A percentile compares a stretch with the other conserved stretches of the same genome.
phyloP scores from a whole-genome alignment of 2,329 filamentous ascomycete genomes.

The Beauveria australis region DNA sequence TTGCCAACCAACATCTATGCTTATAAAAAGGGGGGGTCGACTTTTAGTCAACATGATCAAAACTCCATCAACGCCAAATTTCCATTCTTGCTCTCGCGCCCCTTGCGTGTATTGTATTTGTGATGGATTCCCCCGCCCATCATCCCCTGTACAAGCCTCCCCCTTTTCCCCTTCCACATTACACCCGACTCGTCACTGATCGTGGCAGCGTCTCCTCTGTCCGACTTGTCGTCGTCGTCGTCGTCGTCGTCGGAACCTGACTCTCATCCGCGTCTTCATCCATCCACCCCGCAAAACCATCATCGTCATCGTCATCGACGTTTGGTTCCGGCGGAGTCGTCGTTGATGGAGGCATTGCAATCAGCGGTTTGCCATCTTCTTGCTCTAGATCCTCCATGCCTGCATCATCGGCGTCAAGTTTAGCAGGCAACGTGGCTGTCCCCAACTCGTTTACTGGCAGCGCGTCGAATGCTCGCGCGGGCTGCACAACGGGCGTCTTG shows the following conservation, averaged over 20 bases:
- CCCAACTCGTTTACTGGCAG: background rate
- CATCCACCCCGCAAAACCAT: conserved; percentile 22
- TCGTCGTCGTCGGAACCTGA: conserved; percentile 15
- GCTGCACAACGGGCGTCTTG: background rate
- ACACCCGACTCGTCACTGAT: background rate
- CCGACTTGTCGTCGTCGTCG: background rate
- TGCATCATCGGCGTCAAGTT: background rate
- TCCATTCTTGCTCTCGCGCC: background rate
- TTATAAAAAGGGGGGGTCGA: too few relatives aligned
- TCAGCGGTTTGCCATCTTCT: background rate
- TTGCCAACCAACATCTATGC: too few relatives aligned
- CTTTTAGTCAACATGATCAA: too few relatives aligned
- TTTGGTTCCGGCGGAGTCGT: conserved; percentile 3
- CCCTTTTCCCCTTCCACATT: background rate
- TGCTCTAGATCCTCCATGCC: background rate
- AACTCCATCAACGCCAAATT: background rate
- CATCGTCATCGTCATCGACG: conserved; percentile 18
- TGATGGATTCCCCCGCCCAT: too few relatives aligned
- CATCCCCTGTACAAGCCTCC: background rate
- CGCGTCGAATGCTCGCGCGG: background rate
- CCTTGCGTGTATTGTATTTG: background rate
- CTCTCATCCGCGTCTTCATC: conserved; percentile 13
- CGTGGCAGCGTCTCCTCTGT: background rate
- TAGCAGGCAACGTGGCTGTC: background rate
- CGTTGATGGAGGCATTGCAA: conserved; percentile 12